Conservation (phyloP, 2,329 filamentous ascomycete species). For the Juglanconis sp. region DNA sequence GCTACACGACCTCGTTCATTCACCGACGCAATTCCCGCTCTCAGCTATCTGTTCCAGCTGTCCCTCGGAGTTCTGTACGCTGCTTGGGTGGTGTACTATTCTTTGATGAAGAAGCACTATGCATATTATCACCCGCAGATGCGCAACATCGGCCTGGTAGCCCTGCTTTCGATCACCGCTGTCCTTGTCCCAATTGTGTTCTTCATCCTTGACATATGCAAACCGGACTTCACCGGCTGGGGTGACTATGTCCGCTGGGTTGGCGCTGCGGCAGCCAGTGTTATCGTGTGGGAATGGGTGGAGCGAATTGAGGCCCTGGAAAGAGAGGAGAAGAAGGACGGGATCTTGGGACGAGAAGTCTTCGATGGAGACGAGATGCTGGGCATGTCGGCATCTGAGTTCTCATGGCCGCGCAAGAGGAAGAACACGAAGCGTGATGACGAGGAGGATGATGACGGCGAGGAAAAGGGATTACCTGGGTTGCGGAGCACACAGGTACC, state of each 20-base stretch:
- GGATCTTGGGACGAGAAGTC: slow-evolving; percentile 83
- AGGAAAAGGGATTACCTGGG: slow-evolving; percentile 24
- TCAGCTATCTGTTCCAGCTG: slow-evolving; percentile 87
- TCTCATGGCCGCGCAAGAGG: slow-evolving; percentile 41
- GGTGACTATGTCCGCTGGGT: slow-evolving; percentile 96
- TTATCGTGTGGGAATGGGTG: slow-evolving; percentile 99
- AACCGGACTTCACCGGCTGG: slow-evolving; percentile 84
- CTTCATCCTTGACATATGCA: slow-evolving; percentile 85
- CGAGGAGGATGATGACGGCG: slow-evolving; percentile 28
- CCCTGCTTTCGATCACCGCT: slow-evolving; percentile 73
- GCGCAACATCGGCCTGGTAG: slow-evolving; percentile 82
- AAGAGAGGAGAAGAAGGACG: slow-evolving; percentile 89
- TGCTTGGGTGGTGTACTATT: slow-evolving; percentile 91
- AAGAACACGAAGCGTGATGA: slow-evolving; percentile 28
- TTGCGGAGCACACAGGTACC: slow-evolving; percentile 20
- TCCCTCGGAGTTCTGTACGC: slow-evolving; percentile 84
- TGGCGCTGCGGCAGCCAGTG: slow-evolving; percentile 88
- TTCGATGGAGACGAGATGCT: slow-evolving; percentile 95
- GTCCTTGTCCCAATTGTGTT: slow-evolving; percentile 88
- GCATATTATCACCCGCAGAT: slow-evolving; percentile 88
- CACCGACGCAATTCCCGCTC: slow-evolving; percentile 82
- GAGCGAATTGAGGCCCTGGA: slow-evolving; percentile 90
- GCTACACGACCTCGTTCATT: slow-evolving; percentile 69
- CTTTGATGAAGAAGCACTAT: slow-evolving; percentile 85
- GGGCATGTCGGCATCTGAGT: slow-evolving; percentile 55